Base-by-base conservation (phyloP, 768 basidiomycete genomes). In the Phaeolepiota aurea region DNA sequence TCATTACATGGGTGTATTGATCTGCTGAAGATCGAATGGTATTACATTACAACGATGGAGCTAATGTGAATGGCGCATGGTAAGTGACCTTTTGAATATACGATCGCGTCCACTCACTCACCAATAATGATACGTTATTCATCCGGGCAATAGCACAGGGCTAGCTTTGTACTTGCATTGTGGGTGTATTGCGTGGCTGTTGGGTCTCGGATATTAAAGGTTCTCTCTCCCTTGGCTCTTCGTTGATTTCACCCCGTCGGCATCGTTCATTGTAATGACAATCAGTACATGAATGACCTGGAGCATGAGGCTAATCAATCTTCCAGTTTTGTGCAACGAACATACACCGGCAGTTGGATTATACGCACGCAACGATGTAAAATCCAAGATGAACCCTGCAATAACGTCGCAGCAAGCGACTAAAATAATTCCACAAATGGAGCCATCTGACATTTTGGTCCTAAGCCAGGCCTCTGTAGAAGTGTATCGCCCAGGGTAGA, bases 361-460 rank as follows among this genome's bases (percentile, higher is more conserved):
- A 15, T 22, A 48, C 62, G 32, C 48, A 70, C 66, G 60, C 40
- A 63, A 48, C 1, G 68, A 66, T 1, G 49, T 46, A 42, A 65
- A 69, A 49, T 69, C 66, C 10, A 66, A 43, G 44, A 60, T 62
- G 3, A 63, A 50, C 19, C 67, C 68, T 1, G 64, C 58, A 22
- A 59, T 47, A 12, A 69, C 54, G 21, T 67, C 59, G 37, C 54
- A 53, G 40, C 64, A 67, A n/a, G 53, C 52, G 4, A 50, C 48
- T 15, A 52, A 34, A 20, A 57, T 48, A 13, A 66, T 46, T 37
- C 49, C 59, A 41, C 59, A 55, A 21, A 49, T 46, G 21, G 46
- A 40, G 7, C n/a, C n/a, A n/a, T 61, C 57, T 16, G 58, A 44
- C 63, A 65, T 64, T 16, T 19, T 40, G 18, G n/a, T 37, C 15